phyloP scores from a whole-genome alignment of 371 early-diverging fungal genomes.

The Gilbertella persicaria region DNA sequence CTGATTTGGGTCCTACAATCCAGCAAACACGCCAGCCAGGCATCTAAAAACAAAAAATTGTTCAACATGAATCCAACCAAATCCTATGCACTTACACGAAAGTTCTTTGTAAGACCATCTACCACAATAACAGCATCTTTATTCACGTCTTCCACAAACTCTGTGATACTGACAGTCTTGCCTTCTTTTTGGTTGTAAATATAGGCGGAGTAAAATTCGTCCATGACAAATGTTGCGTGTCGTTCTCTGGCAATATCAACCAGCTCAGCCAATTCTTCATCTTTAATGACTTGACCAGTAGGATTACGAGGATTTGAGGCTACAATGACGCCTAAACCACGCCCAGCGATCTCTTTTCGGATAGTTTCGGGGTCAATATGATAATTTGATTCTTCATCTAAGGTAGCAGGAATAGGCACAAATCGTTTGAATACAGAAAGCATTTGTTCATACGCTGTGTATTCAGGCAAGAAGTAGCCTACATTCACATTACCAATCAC shows the following conservation, averaged over 20 bases:
- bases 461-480: constrained; percentile 58
- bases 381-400: constrained; percentile 41
- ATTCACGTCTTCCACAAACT: constrained; percentile 49
- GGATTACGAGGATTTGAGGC: constrained; percentile 59
- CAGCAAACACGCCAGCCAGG: constrained; percentile 61
- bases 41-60: constrained; percentile 19
- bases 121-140: constrained; percentile 49
- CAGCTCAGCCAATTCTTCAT: constrained; percentile 38
- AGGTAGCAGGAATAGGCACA: constrained; percentile 53
- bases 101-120: constrained; percentile 50
- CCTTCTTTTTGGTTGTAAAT: constrained; percentile 47
- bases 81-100: constrained; percentile 38
- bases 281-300: constrained; percentile 53
- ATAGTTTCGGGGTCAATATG: constrained; percentile 45
- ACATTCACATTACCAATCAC: constrained; percentile 53
- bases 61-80: background rate
- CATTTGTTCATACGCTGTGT: constrained; percentile 54
- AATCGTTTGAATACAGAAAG: constrained; percentile 52
- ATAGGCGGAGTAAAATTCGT: constrained; percentile 56
- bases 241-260: constrained; percentile 36
- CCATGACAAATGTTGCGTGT: constrained; percentile 50
- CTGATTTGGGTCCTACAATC: constrained; percentile 53
- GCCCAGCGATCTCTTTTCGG: constrained; percentile 41
- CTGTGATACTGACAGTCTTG: constrained; percentile 37
- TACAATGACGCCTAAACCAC: constrained; percentile 52